A percentile compares a stretch with the other conserved stretches of the same genome.
These are phyloP conservation scores for Hibiscus trionum DNA, from an alignment of 345 rosid species.

Conservation along the genomic window DNA sequence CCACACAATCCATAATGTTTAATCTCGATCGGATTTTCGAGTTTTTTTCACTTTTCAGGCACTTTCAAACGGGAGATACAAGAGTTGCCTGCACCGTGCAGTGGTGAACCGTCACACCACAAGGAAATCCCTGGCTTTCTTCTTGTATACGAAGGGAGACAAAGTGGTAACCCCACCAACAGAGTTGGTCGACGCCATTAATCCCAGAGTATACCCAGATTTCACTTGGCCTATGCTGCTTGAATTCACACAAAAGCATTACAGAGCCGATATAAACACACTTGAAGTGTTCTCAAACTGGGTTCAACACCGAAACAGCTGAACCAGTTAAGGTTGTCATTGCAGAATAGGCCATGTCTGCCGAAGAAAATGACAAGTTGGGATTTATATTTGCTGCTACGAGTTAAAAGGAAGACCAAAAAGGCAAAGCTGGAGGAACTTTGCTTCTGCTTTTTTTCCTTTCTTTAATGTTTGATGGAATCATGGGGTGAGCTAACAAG, in stretches of 20 bases:
- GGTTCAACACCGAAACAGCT: slow-evolving; percentile 38
- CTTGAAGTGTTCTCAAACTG: too few relatives aligned
- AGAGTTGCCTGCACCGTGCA: slow-evolving; percentile 91
- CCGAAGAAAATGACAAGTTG: slow-evolving; percentile 19
- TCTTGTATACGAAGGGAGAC: slow-evolving; percentile 72
- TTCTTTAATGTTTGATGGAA: too few relatives aligned
- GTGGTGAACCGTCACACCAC: slow-evolving; percentile 71
- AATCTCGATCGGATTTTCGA: not conserved
- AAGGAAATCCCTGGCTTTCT: slow-evolving; percentile 92
- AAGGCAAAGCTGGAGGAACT: not conserved
- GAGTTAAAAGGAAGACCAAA: slow-evolving; percentile 15
- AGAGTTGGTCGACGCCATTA: slow-evolving; percentile 60
- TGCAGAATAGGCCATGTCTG: not conserved
- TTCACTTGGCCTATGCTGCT: too few relatives aligned
- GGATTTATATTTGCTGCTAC: not conserved
- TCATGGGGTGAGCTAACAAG: too few relatives aligned
- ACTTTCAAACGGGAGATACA: slow-evolving; percentile 72
- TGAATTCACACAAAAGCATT: too few relatives aligned
- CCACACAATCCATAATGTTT: too few relatives aligned
- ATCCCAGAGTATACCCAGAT: too few relatives aligned
- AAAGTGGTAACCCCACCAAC: slow-evolving; percentile 69
- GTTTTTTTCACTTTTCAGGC: too few relatives aligned
- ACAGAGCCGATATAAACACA: too few relatives aligned
- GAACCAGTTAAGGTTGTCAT: slow-evolving; percentile 1
- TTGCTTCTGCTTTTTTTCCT: not conserved